A percentile compares a stretch with the other conserved stretches of the same genome.
phyloP scores from a whole-genome alignment of 805 yeast genomes.

The Candida palmyrensis region DNA sequence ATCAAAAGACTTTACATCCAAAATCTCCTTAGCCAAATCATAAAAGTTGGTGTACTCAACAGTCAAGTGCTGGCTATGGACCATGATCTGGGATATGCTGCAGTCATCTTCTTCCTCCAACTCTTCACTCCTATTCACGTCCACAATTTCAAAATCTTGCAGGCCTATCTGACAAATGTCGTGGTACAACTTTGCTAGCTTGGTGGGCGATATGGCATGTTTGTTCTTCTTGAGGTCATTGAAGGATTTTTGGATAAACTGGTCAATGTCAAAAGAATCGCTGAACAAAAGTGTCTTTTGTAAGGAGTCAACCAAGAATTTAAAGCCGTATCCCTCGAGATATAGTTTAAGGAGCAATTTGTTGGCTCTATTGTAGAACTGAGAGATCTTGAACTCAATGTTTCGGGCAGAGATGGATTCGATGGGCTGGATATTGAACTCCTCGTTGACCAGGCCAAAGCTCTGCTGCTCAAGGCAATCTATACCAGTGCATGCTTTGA shows the following conservation, averaged over 20 bases:
- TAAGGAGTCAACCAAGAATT: slow-evolving; percentile 40
- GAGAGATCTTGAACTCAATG: slow-evolving; percentile 51
- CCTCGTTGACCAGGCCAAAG: slow-evolving; percentile 18
- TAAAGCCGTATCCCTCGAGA: slow-evolving; percentile 55
- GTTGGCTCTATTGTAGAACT: slow-evolving; percentile 68
- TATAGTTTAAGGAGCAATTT: slow-evolving; percentile 50
- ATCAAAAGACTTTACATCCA: slow-evolving; percentile 51
- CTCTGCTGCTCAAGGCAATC: slow-evolving; percentile 24
- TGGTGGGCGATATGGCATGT: slow-evolving; percentile 23
- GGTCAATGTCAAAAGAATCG: slow-evolving; percentile 45
- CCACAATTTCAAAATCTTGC: slow-evolving; percentile 5
- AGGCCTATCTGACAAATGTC: slow-evolving; percentile 2
- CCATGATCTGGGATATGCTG: slow-evolving; percentile 7
- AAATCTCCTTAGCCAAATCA: slow-evolving; percentile 41
- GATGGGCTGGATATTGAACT: too few species aligned
- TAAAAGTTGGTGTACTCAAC: slow-evolving; percentile 44
- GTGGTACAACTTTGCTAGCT: slow-evolving; percentile 18
- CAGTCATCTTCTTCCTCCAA: background rate
- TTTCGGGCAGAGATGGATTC: slow-evolving; percentile 32
- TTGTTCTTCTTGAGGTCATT: slow-evolving; percentile 48
- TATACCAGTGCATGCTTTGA: slow-evolving; percentile 54
- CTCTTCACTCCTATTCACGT: slow-evolving; percentile 2
- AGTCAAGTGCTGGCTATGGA: slow-evolving; percentile 22
- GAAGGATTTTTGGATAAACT: slow-evolving; percentile 46
- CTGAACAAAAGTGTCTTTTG: slow-evolving; percentile 56